Base-by-base conservation (phyloP, 2,329 filamentous ascomycete genomes). In the Nigrospora oryzae region DNA sequence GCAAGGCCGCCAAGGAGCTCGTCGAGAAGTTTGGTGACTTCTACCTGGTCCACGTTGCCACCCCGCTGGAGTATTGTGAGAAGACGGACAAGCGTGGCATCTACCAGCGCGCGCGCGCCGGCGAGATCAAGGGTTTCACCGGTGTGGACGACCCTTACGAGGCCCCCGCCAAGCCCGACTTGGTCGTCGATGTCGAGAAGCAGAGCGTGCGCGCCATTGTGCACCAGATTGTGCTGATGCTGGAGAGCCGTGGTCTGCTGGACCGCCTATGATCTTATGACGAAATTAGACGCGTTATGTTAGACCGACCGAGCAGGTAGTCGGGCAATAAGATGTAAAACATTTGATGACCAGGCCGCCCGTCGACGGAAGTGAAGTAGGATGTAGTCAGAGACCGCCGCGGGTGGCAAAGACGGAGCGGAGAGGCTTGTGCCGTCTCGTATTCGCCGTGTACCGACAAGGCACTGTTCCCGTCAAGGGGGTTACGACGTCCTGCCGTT, bases 121-220 rank as follows among this genome's bases (percentile, higher is more conserved):
- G 93, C 47, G 86, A 95, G 73, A 94, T 98, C 69, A 93, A 90
- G 81, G 90, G 90, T 52, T 98, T 98, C 78, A 98, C 93, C 8
- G 93, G 93, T 59, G 89, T 98, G 46, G 91, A 97, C 63, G 91
- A 97, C 71, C 90, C 93, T 40, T 98, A 98, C 63, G 93, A 98
- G 81, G 63, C 67, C 17, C 93, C 93, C 11, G 59, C 69, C 54
- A 89, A 91, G 69, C 79, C 90, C 31, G 83, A 97, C 63, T 74
- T 98, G 53, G 80, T 81, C 5, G 91, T 97, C 35, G 86, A 97
- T 66, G 65, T 84, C 45, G 83, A 86, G 69, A 93, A 85, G 77
- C 89, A 87, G 68, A 86, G 81, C 53, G 90, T 97, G 40, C 79
- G 93, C 60, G 93, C 86, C 48, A 91, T 91, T 50, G 93, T 98